Evolutionary conservation across 257 asterid genomes (phyloP), one percentile per base, ranked within the genome.

Genomic region (Lantana camara): DNA sequence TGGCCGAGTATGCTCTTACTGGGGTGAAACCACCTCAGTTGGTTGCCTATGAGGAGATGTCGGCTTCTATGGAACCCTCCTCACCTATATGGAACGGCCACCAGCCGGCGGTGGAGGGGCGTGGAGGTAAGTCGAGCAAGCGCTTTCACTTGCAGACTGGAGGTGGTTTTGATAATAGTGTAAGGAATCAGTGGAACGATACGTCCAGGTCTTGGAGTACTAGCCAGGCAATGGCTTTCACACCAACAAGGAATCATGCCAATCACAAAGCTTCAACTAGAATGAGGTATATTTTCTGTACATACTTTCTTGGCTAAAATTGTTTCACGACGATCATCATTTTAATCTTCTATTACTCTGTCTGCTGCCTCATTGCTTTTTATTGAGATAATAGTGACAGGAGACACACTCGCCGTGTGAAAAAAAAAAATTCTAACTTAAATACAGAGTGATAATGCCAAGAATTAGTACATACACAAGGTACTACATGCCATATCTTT

Each of bases 11-110:
- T 50, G 92, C 95, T 3, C 82, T 90, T 30, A 82, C 85, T 1
- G 96, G 96, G 9, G 73, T 75, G 60, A 90, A 82, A 71, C 97
- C 96, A 14, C 97, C 96, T 1, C 62, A 42, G 4, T 52, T 85
- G 27, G 72, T 10, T 38, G 83, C 57, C 44, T 44, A 62, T 6
- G 78, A 68, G 29, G 82, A 60, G 35, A 57, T 66, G 14, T 66
- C 81, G 7, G 62, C 57, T 30, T 71, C 87, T 0, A 66, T 63
- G 4, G 71, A 70, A 47, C 50, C 61, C 60, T 79, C 80, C 20
- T 51, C 75, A 11, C 27, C 75, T 42, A 41, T 41, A 12, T 59
- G 9, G 34, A 41, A 9, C 5, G 6, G 27, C 41, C 42, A 32
- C 10, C 49, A 51, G 15, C 65, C 47, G 51, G 64, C 50, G 53